Base-by-base conservation (phyloP, 2,329 filamentous ascomycete genomes). In the Arthrocladium fulminans region DNA sequence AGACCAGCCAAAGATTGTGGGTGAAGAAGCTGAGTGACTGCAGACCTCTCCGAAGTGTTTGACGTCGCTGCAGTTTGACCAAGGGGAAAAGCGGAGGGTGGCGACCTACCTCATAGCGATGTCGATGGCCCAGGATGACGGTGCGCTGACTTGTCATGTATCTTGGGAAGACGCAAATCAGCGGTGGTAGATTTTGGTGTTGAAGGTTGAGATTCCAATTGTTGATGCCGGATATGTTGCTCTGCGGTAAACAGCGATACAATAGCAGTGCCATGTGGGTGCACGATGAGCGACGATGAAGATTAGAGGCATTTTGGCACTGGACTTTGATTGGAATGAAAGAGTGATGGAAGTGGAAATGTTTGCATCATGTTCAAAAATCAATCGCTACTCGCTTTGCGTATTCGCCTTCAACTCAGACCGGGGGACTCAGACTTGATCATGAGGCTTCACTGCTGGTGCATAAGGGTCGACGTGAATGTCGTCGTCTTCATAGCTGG, bases 341-440 rank as follows among this genome's bases (percentile, higher is more conserved):
- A 7, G 32, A 35, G 32, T 35, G 32, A 35, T n/a, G 32, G 32
- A n/a, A 7, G n/a, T 6, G 13, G n/a, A 35, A 29, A 13, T 13
- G 7, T 29, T 29, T 29, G 7, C 13, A 7, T 29, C 7, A 29
- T 29, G n/a, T n/a, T n/a, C n/a, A n/a, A n/a, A n/a, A n/a, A n/a
- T n/a, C n/a, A n/a, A n/a, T n/a, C n/a, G n/a, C n/a, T n/a, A n/a
- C n/a, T n/a, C n/a, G n/a, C n/a, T n/a, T n/a, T n/a, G n/a, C n/a
- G n/a, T n/a, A n/a, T n/a, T n/a, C n/a, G n/a, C n/a, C n/a, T n/a
- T n/a, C n/a, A n/a, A n/a, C n/a, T n/a, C n/a, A n/a, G n/a, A n/a
- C n/a, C n/a, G n/a, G n/a, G n/a, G n/a, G n/a, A 15, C 37, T 25
- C 29, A 78, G 41, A 79, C 68, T 53, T 67, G 67, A 58, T 78